Evolutionary conservation across 2,329 filamentous ascomycete species (phyloP).

Genomic region (Chaetomiaceae sp.): DNA sequence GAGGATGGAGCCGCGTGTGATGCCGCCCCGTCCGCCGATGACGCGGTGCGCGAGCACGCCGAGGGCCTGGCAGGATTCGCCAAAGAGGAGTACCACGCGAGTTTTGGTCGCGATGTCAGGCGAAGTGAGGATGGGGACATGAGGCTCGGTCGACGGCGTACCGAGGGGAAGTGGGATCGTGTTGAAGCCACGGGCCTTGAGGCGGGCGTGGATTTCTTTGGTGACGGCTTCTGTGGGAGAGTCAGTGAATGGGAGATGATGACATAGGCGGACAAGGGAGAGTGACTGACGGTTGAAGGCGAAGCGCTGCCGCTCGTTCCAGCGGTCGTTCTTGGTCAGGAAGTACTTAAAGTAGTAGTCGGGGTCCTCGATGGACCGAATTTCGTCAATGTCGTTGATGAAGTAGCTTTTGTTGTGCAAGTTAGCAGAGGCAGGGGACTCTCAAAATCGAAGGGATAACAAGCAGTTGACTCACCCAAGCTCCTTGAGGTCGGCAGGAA

Average conservation of each 20-base stretch:
- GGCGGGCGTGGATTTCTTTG: slow-evolving; percentile 56
- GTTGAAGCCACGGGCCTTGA: slow-evolving; percentile 48
- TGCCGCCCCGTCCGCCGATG: slow-evolving; percentile 57
- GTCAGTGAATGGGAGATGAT: background rate
- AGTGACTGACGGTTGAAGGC: slow-evolving; percentile 63
- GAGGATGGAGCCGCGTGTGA: slow-evolving; percentile 67
- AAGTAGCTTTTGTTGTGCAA: slow-evolving; percentile 60
- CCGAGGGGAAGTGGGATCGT: slow-evolving; percentile 59
- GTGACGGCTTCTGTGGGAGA: slow-evolving; percentile 54
- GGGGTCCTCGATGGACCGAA: slow-evolving; percentile 65
- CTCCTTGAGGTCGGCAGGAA: slow-evolving; percentile 59
- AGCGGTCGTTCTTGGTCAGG: slow-evolving; percentile 66
- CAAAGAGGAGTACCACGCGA: slow-evolving; percentile 70
- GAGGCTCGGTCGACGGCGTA: slow-evolving; percentile 41
- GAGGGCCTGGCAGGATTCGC: slow-evolving; percentile 66
- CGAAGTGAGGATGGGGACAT: slow-evolving; percentile 64
- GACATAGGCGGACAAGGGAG: background rate
- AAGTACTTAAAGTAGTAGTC: slow-evolving; percentile 71
- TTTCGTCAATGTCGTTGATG: slow-evolving; percentile 68
- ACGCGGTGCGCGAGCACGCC: slow-evolving; percentile 70
- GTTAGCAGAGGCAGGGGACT: background rate
- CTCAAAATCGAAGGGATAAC: background rate
- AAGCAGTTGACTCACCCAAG: slow-evolving; percentile 58
- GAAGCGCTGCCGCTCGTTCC: slow-evolving; percentile 71
- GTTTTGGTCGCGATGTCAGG: slow-evolving; percentile 50